Base-by-base conservation (phyloP, 345 rosid species). In the Toxicodendron radicans region DNA sequence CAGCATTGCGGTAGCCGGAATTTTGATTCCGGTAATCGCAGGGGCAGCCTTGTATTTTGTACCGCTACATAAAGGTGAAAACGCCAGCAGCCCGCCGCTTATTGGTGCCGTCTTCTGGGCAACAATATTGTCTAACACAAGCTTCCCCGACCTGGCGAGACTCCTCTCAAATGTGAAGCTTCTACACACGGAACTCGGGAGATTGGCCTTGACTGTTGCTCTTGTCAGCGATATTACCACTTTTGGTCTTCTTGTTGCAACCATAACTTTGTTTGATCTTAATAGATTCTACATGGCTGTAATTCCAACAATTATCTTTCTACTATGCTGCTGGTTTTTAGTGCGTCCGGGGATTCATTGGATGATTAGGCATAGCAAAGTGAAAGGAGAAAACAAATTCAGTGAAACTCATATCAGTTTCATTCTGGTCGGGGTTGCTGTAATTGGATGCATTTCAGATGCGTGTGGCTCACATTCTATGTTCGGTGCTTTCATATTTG, bases 161-260 rank as follows among this genome's bases (percentile, higher is more conserved):
- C 35, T 69, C 13, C 80, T 82, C 49, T 82, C 85, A 0, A 76
- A 82, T 66, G 27, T 82, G 27, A 82, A 82, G 71, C 75, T 82
- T 2, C 77, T 83, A 0, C 78, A 77, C 46, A 74, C 83, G 0
- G 77, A 83, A 3, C 49, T 83, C 0, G 86, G 83, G 8, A 61
- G 72, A 23, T 30, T 48, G 27, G 79, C 83, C n/a, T 64, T 83
- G 30, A 38, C 79, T 38, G 38, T 79, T 18, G 64, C 81, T 2
- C 21, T 79, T 23, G 38, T 76, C 17, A 59, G 23, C 11, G 82
- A 79, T 52, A 66, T 82, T 7, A 69, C 41, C 0, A 45, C 76
- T 45, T 82, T 83, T 83, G 23, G 58, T n/a, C 73, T 78, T 51
- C 57, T 75, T 2, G 67, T 78, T 1, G n/a, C 52, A 10, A 32